Evolutionary conservation across 306 rosid species (phyloP), one percentile per base, ranked within the genome.

Genomic region (Dryas alaskensis): DNA sequence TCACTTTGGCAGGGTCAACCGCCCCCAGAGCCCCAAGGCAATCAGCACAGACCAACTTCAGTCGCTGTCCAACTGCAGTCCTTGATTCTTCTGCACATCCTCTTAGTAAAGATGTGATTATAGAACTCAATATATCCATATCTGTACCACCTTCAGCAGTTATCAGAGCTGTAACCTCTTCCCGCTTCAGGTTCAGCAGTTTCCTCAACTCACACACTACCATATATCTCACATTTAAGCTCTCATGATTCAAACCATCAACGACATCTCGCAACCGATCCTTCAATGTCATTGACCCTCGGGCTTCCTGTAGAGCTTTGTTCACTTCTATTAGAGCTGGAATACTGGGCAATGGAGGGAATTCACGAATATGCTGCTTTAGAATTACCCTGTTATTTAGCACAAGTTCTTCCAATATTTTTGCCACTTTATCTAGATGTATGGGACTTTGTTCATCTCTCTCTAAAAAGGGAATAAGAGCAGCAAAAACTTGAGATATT

Each of bases 11-110:
- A 81, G 98, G 98, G 83, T 94, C 98, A 80, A 86, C 97, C 44
- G 98, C 98, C 76, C 98, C 98, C 50, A 94, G 82, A 69, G 96
- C 89, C 79, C 98, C 98, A 66, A 94, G 91, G 73, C 98, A 94
- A 86, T 94, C 98, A 79, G 97, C 98, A 83, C 98, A 94, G 46
- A 88, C 92, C 82, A 91, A 83, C 89, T 91, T 94, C 84, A 91
- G 82, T 83, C 87, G 87, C 85, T 88, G 97, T 62, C 97, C 98
- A 67, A 91, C 95, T 22, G 79, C 48, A 51, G 86, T 94, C 81
- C 96, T 87, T 57, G 96, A 94, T 82, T 94, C 90, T 85, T 94
- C 97, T 12, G 92, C 92, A 67, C 98, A 94, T 62, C 98, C 98
- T 79, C 92, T 85, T 37, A 88, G 81, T 73, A 94, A 71, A 57